Conservation (phyloP, 1,139 yeast genomes). For the Kurtzmaniella quercitrusa region DNA sequence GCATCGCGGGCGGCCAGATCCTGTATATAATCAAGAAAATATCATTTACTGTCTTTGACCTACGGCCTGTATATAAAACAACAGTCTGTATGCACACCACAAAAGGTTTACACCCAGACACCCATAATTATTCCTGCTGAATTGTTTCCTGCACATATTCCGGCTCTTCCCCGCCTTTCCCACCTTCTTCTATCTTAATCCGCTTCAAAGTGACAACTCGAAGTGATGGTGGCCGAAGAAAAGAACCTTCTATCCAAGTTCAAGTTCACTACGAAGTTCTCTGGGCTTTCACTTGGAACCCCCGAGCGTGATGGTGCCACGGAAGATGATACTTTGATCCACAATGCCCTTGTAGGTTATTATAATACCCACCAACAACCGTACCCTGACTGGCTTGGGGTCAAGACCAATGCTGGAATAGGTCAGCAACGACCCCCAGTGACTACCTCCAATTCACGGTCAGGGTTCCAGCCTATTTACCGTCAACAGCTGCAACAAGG, state of each 20-base stretch:
- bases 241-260: conserved; percentile 31
- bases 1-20: too few relatives aligned
- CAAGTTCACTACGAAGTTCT: conserved; percentile 31
- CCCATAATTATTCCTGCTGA: too few relatives aligned
- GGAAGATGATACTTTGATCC: conserved; percentile 40
- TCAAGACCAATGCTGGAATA: conserved; percentile 12
- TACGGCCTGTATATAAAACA: too few relatives aligned
- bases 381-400: conserved; percentile 48
- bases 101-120: too few relatives aligned
- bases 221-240: conserved; percentile 6
- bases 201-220: too few relatives aligned
- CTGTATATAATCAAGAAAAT: too few relatives aligned
- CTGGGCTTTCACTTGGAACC: conserved; percentile 28
- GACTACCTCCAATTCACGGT: conserved; percentile 2
- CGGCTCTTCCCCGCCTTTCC: too few relatives aligned
- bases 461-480: conserved; percentile 26
- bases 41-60: too few relatives aligned
- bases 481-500: conserved; percentile 17
- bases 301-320: conserved; percentile 37
- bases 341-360: conserved; percentile 41
- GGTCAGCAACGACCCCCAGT: neutral
- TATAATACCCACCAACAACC: conserved; percentile 29
- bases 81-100: too few relatives aligned
- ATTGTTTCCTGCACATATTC: too few relatives aligned
- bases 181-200: too few relatives aligned